Percentiles rank a stretch among this genome's conserved stretches.
phyloP scores from a whole-genome alignment of 441 rosid species.

The Pelargonium fulgidum region DNA sequence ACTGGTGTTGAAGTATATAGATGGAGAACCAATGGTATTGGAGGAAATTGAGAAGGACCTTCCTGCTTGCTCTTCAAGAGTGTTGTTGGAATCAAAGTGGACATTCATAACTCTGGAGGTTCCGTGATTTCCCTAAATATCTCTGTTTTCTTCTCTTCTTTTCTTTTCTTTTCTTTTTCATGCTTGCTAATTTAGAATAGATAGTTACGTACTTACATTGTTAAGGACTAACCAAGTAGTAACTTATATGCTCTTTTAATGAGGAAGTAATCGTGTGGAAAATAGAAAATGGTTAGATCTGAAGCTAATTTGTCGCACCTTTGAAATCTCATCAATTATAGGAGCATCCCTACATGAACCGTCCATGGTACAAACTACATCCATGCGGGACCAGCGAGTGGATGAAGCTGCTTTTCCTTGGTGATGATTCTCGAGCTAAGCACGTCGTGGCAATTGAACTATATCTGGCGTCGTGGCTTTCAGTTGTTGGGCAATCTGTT shows the following conservation, averaged over 20 bases:
- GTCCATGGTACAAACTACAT: slow-evolving; percentile 92
- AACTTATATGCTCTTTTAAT: too few species aligned
- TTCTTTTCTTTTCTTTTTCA: background rate
- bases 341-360: slow-evolving; percentile 88
- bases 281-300: background rate
- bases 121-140: background rate
- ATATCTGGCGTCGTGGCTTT: slow-evolving; percentile 77
- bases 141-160: background rate
- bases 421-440: slow-evolving; percentile 22
- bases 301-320: background rate
- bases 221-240: too few species aligned
- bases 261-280: too few species aligned
- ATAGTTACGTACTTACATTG: too few species aligned
- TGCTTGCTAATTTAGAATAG: background rate
- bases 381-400: slow-evolving; percentile 87
- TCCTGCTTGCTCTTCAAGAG: slow-evolving; percentile 58
- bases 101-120: slow-evolving; percentile 81
- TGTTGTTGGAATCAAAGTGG: slow-evolving; percentile 61
- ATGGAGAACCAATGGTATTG: slow-evolving; percentile 52
- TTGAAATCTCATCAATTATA: slow-evolving; percentile 18
- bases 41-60: slow-evolving; percentile 60
- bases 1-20: slow-evolving; percentile 24
- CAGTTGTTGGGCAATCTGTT: slow-evolving; percentile 76
- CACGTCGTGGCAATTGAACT: slow-evolving; percentile 28
- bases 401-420: slow-evolving; percentile 57